Conservation (phyloP, 2,329 filamentous ascomycete genomes). For the Diaporthe aspalathi region DNA sequence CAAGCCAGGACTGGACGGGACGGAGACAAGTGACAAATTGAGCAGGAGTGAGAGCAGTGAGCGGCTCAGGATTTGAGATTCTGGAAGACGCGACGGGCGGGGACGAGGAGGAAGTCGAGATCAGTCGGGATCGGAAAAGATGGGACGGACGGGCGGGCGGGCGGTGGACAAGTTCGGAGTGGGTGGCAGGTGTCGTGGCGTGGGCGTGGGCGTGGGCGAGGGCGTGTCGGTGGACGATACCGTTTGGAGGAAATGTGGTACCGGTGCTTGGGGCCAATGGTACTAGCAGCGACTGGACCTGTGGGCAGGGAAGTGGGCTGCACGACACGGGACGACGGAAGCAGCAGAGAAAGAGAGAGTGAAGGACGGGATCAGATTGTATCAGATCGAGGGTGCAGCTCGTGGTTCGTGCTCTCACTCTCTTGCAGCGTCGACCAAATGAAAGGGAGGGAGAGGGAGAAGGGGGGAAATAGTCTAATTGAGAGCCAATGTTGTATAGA, state of each 20-base stretch:
- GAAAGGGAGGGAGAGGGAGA: neutral
- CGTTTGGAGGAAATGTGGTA: constrained; percentile 18
- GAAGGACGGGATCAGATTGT: neutral
- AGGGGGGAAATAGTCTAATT: constrained; percentile 11
- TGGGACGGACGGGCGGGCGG: constrained; percentile 16
- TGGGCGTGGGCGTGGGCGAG: neutral
- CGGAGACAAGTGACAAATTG: constrained; percentile 21
- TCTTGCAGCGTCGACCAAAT: neutral
- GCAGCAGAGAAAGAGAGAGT: neutral
- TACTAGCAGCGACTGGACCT: constrained; percentile 26
- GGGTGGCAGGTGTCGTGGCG: constrained; percentile 18
- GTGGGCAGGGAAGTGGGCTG: constrained; percentile 23
- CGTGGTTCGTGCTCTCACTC: constrained; percentile 28
- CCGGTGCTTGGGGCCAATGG: constrained; percentile 9
- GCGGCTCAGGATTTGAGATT: constrained; percentile 14
- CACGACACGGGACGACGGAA: constrained; percentile 34
- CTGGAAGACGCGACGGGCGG: constrained; percentile 3
- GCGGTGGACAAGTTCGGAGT: constrained; percentile 5
- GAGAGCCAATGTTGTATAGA: constrained; percentile 21
- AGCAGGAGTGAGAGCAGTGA: neutral
- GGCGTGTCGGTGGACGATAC: constrained; percentile 1
- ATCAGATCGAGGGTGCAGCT: constrained; percentile 2
- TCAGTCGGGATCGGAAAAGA: constrained; percentile 24
- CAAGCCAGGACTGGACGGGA: constrained; percentile 4
- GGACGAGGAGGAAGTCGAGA: constrained; percentile 25